Evolutionary conservation across 2,329 filamentous ascomycete species (phyloP).

Genomic region (Elsinoe arachidis): DNA sequence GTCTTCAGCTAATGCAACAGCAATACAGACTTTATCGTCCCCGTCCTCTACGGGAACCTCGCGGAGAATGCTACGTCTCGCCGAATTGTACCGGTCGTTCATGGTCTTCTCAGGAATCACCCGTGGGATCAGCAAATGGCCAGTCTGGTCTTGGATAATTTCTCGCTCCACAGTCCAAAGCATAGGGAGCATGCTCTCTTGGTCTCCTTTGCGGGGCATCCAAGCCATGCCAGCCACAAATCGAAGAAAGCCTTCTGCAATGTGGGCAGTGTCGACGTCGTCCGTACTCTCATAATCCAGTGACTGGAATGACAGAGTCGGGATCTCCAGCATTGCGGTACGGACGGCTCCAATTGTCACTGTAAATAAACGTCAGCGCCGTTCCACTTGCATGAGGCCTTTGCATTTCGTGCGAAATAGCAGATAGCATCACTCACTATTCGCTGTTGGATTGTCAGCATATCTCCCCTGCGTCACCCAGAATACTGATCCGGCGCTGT

Average conservation of each 20-base stretch:
- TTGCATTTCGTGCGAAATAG: constrained; percentile 17
- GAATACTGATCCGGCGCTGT: background rate
- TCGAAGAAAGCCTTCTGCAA: background rate
- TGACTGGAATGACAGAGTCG: constrained; percentile 21
- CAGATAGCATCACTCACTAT: constrained; percentile 17
- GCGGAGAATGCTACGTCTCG: constrained; percentile 18
- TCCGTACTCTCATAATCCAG: constrained; percentile 15
- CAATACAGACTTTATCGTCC: too few relatives aligned
- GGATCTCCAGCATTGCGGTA: background rate
- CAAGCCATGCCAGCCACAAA: background rate
- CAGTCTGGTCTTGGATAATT: constrained; percentile 16
- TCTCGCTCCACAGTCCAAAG: constrained; percentile 19
- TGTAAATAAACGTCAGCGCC: background rate
- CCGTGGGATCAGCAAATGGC: constrained; percentile 17
- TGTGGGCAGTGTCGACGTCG: background rate
- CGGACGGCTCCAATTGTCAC: background rate
- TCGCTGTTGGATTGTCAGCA: background rate
- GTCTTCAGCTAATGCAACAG: background rate
- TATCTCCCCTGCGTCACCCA: background rate
- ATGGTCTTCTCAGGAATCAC: constrained; percentile 18
- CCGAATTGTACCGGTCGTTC: constrained; percentile 23
- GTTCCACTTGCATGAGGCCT: constrained; percentile 9
- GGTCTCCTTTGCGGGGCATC: background rate
- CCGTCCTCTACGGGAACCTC: background rate
- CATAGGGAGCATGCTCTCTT: constrained; percentile 10